Evolutionary conservation across 2,329 filamentous ascomycete genomes (phyloP).

Genomic region (Talaromyces piceae): DNA sequence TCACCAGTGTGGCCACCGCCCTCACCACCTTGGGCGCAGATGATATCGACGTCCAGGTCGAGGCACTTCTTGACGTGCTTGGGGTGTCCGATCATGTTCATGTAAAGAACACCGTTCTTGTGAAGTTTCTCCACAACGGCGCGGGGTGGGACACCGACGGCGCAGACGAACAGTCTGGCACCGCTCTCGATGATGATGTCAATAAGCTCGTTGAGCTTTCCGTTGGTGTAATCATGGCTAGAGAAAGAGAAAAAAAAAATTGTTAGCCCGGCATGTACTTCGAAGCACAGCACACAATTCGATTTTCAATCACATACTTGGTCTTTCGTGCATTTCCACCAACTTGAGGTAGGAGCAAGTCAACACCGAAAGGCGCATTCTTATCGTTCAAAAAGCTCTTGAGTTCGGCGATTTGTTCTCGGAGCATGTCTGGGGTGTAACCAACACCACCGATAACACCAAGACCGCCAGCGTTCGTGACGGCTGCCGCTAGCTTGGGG

Average conservation of each 20-base stretch:
- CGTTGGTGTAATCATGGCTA: constrained; percentile 99
- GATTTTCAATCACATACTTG: constrained; percentile 52
- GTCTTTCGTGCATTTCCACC: constrained; percentile 92
- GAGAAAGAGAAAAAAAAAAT: constrained; percentile 11
- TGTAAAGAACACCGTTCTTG: constrained; percentile 80
- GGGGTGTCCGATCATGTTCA: constrained; percentile 99
- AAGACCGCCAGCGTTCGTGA: constrained; percentile 92
- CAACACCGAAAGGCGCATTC: constrained; percentile 91
- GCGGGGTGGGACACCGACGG: constrained; percentile 88
- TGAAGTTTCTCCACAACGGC: constrained; percentile 85
- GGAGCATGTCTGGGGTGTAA: constrained; percentile 96
- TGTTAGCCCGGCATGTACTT: constrained; percentile 8
- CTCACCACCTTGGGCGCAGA: constrained; percentile 97
- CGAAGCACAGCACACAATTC: neutral
- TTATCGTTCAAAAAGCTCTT: constrained; percentile 84
- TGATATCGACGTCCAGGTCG: constrained; percentile 85
- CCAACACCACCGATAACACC: constrained; percentile 88
- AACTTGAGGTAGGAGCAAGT: constrained; percentile 87
- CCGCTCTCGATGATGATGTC: constrained; percentile 89
- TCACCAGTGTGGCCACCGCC: constrained; percentile 95
- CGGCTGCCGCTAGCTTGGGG: constrained; percentile 89
- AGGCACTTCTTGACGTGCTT: constrained; percentile 98
- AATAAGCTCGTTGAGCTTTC: constrained; percentile 85
- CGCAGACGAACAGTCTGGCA: constrained; percentile 90
- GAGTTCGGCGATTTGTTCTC: constrained; percentile 88